A percentile compares a stretch with the other conserved stretches of the same genome.
Evolutionary conservation across 768 basidiomycete species (phyloP).

Genomic region (Suillus cothurnatus): DNA sequence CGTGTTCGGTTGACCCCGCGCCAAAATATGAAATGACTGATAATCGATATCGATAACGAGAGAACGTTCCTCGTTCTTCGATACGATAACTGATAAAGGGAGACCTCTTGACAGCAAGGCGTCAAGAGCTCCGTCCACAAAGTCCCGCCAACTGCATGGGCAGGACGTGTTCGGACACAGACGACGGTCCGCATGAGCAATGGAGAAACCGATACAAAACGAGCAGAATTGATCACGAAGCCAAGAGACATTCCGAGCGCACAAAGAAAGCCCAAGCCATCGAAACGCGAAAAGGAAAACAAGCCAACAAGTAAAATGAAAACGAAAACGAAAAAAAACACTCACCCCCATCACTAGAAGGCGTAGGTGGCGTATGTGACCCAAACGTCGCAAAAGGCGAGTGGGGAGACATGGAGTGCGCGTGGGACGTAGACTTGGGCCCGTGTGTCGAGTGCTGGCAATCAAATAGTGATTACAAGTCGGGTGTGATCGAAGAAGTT

Average conservation of each 20-base stretch:
- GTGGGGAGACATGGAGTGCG: slow-evolving; percentile 18
- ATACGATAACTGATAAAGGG: neutral
- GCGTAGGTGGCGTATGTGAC: slow-evolving; percentile 25
- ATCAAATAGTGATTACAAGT: neutral
- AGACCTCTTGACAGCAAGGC: neutral
- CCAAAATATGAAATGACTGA: neutral
- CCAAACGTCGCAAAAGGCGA: slow-evolving; percentile 21
- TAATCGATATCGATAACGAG: neutral
- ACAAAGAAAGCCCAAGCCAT: neutral
- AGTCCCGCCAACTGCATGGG: neutral
- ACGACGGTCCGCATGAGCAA: neutral
- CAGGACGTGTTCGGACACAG: neutral
- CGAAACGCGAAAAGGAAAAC: neutral
- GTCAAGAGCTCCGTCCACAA: neutral
- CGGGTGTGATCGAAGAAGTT: neutral
- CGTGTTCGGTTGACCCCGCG: neutral
- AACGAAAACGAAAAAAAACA: neutral
- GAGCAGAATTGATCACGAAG: no score
- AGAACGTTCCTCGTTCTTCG: neutral
- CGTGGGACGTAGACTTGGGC: slow-evolving; percentile 7
- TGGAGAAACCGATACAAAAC: neutral
- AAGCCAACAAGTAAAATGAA: neutral
- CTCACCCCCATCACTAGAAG: slow-evolving; percentile 31
- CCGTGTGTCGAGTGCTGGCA: slow-evolving; percentile 19
- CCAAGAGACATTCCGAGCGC: neutral